Base-by-base conservation (phyloP, 768 basidiomycete genomes). In the Pleurotus giganteus region DNA sequence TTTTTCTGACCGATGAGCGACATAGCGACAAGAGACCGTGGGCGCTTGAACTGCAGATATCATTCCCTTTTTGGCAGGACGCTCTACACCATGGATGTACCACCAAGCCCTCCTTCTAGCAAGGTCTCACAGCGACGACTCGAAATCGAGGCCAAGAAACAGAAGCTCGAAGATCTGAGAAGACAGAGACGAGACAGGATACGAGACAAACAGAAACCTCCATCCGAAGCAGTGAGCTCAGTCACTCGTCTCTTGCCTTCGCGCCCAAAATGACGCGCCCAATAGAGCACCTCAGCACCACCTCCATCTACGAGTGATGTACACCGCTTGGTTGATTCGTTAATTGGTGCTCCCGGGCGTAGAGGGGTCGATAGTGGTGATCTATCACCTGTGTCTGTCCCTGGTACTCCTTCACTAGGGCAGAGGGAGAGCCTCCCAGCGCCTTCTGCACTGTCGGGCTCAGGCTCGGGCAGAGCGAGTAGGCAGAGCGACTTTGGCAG, bases 131-230 rank as follows among this genome's bases (percentile, higher is more conserved):
- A 51, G 70, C 80, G 92, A 46, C 74, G 91, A 65, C 85, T 86
- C 64, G 94, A 97, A 72, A 89, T 98, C 57, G 93, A 94, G 69
- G 90, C 87, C 23, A 98, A 98, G 73, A 77, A 87, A 58, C 83
- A 85, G 9, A 94, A 93, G 70, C 85, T 98, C 29, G 91, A 85
- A 47, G 91, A 92, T 59, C 77, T 97, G 32, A 79, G 90, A 53
- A 82, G 87, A 67, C 88, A 87, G 4, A 81, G 93, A 42, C 85
- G 84, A 31, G 84, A 89, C 58, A 74, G 88, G 62, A 80, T 85
- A 63, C 81, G 75, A 54, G 84, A 82, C 45, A 71, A 70, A 21
- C 77, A 82, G 34, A 67, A 71, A 55, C 69, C 71, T 54, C 61
- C 65, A 27, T 62, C 74, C 53, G 76, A 77, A 56, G 78, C 75